phyloP scores from a whole-genome alignment of 441 rosid genomes.

The Bocquillonia castaneifolia region DNA sequence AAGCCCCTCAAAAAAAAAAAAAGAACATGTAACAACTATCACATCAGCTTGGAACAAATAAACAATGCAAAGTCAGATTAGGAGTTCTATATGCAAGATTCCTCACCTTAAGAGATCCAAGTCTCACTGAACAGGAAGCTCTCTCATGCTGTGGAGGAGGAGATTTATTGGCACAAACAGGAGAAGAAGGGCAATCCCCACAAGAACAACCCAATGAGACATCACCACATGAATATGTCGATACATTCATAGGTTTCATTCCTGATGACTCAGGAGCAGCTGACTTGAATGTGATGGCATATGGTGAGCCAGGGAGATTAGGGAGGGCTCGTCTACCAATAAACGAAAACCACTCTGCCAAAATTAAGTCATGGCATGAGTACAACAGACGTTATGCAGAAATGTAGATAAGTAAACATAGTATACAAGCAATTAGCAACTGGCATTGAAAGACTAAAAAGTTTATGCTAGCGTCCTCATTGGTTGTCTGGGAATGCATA shows the following conservation, averaged over 20 bases:
- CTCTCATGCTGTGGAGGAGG: slow-evolving; percentile 48
- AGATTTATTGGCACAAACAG: slow-evolving; percentile 63
- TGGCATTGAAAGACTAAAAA: not conserved
- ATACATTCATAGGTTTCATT: slow-evolving; percentile 85
- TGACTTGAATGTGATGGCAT: slow-evolving; percentile 63
- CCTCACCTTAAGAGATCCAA: slow-evolving; percentile 80
- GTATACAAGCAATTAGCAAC: not conserved
- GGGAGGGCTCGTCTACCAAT: slow-evolving; percentile 67
- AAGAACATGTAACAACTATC: not conserved
- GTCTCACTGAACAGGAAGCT: slow-evolving; percentile 61
- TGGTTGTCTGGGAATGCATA: not conserved
- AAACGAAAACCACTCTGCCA: slow-evolving; percentile 87
- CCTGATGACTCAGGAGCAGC: slow-evolving; percentile 66
- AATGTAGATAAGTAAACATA: not conserved
- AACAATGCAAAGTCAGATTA: not conserved
- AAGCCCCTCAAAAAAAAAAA: not conserved
- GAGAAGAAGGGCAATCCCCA: slow-evolving; percentile 86
- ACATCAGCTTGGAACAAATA: not conserved
- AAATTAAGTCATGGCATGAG: slow-evolving; percentile 27
- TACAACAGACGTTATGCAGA: slow-evolving; percentile 12
- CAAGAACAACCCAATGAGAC: slow-evolving; percentile 91
- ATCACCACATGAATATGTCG: slow-evolving; percentile 81
- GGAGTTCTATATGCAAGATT: not conserved
- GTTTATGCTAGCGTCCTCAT: not conserved
- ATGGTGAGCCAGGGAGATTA: slow-evolving; percentile 81